Base-by-base conservation (phyloP, 2,329 filamentous ascomycete genomes). In the Monosporascus ibericus region DNA sequence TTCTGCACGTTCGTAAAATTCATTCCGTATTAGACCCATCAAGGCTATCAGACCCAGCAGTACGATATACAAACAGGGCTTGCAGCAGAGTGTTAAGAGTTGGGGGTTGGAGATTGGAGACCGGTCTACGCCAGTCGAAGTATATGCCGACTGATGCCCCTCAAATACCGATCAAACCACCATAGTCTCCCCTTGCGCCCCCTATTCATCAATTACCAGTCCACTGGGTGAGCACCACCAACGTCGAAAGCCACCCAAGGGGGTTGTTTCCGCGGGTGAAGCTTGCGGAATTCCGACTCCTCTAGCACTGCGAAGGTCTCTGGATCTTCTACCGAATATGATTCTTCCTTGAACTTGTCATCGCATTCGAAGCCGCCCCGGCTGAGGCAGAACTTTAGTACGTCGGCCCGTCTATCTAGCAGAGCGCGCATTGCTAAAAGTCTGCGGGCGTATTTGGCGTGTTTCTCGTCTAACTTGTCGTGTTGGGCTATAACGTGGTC, bases 381-480 rank as follows among this genome's bases (percentile, higher is more conserved):
- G 22, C 37, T 27, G 6, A 50, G 39, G 40, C 48, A 36, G 27
- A 50, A 46, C 8, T 22, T 6, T 5, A 50, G 39, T 17, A 50
- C 48, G 37, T 50, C 48, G 27, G 24, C 11, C 25, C 40, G 25
- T 20, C 48, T 24, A 40, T 50, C 48, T 22, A 50, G 48, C n/a
- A 50, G 39, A 20, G 40, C 39, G 2, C 48, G 48, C 39, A 46
- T 25, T 14, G 39, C 48, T 17, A 50, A 44, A 4, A 46, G 17
- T 20, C 30, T 42, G n/a, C 48, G 48, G 6, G 46, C 17, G 48
- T 30, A 15, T 22, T 48, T 36, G 46, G 24, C 27, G 40, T 22
- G 39, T 15, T 25, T 37, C 48, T 50, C 17, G 48, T 24, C 27
- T 18, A 46, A 17, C 2, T n/a, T 24, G 48, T 44, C 38, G 22